Evolutionary conservation across 2,329 filamentous ascomycete species (phyloP), one percentile per base, ranked within the genome.

Genomic region (Trichoderma simmonsii): DNA sequence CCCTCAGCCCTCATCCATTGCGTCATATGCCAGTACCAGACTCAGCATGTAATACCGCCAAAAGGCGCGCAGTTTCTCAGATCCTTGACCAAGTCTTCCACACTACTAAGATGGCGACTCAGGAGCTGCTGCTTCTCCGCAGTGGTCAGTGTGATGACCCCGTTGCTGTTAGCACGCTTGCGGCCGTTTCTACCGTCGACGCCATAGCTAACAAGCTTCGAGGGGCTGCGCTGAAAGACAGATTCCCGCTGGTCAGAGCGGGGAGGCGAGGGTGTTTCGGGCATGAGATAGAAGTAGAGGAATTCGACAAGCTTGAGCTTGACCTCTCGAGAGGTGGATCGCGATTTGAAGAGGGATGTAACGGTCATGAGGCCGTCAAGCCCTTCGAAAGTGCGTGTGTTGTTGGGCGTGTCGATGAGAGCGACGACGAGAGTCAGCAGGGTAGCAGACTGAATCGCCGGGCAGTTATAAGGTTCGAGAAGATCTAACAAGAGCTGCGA

Each of bases 211-310:
- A 86, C 86, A 15, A 92, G 83, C 82, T 93, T 93, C 81, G 88
- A 92, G 1, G 91, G 90, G 78, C 89, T 92, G 73, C 90, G 87
- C 81, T 91, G 89, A 73, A 90, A 81, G 78, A 86, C 78, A 2
- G 84, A 85, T 72, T 82, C 81, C 64, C 81, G 82, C 65, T 81
- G 80, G 24, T 81, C 83, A 73, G 86, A 84, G 73, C 83, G 82
- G 6, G 88, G 86, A 74, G 87, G 86, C 24, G 87, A 84, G 59
- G 87, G 90, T 0, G 89, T 89, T 83, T 99, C 96, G 65, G 95
- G 95, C 92, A 98, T 97, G 76, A 99, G 91, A 82, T 98, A 99
- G 82, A 98, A 98, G 85, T 98, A 98, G 66, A 99, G 85, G 80
- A 98, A 98, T 82, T 98, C 96, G 76, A 98, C 91, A n/a, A 97